phyloP scores from a whole-genome alignment of 2,329 filamentous ascomycete genomes.

The Nothomitra cinnamomea region DNA sequence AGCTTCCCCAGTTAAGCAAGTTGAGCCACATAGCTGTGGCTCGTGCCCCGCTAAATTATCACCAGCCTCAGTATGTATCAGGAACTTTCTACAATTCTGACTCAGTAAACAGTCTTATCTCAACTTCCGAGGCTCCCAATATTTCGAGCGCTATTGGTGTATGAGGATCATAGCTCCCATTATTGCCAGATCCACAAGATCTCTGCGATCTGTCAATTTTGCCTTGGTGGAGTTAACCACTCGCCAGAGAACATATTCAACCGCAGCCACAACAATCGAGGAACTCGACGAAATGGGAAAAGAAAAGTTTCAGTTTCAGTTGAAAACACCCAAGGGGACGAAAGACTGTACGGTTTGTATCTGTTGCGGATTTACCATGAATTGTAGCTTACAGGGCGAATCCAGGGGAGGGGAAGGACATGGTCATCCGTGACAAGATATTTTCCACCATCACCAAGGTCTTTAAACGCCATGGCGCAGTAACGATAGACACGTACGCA shows the following conservation, averaged over 20 bases:
- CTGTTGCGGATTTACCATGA: slow-evolving; percentile 6
- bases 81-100: background rate
- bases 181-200: background rate
- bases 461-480: slow-evolving; percentile 70
- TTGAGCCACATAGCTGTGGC: background rate
- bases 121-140: background rate
- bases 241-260: background rate
- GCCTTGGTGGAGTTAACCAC: background rate
- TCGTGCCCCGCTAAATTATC: background rate
- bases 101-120: background rate
- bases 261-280: background rate
- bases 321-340: slow-evolving; percentile 85
- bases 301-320: slow-evolving; percentile 36
- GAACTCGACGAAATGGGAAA: slow-evolving; percentile 16
- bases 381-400: slow-evolving; percentile 11
- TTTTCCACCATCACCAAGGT: slow-evolving; percentile 58
- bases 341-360: slow-evolving; percentile 46
- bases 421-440: slow-evolving; percentile 67
- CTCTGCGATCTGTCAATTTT: slow-evolving; percentile 2
- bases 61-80: background rate
- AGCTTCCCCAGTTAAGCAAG: background rate
- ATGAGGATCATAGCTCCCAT: background rate
- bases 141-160: background rate
- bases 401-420: slow-evolving; percentile 52
- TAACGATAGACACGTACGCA: slow-evolving; percentile 55